Conservation (phyloP, 192 early-diverging fungal genomes). For the Chytriomyces sp. region DNA sequence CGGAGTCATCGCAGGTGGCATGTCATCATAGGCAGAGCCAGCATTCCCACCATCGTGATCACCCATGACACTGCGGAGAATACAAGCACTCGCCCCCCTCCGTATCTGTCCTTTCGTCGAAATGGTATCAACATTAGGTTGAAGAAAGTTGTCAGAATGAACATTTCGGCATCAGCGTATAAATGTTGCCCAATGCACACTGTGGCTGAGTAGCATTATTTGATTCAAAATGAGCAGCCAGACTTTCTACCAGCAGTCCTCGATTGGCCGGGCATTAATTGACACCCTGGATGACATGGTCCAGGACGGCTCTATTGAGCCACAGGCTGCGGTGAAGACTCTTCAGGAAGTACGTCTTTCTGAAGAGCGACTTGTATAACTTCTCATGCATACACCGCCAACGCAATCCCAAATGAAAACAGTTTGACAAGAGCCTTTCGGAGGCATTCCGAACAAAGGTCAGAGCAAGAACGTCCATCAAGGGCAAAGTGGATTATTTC, state of each 20-base stretch:
- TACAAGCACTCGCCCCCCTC: too few relatives aligned
- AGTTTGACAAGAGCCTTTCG: conserved; percentile 88
- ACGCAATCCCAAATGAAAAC: not conserved
- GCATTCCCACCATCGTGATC: too few relatives aligned
- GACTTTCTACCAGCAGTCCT: conserved; percentile 55
- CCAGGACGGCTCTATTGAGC: conserved; percentile 83
- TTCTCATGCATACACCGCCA: not conserved
- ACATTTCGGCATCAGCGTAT: too few relatives aligned
- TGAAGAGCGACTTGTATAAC: conserved; percentile 33
- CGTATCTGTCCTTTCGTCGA: too few relatives aligned
- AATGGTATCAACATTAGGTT: too few relatives aligned
- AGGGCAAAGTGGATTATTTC: conserved; percentile 91
- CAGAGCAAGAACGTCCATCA: conserved; percentile 79
- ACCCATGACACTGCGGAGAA: too few relatives aligned
- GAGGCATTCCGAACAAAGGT: conserved; percentile 85
- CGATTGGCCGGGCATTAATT: conserved; percentile 89
- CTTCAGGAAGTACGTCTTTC: conserved; percentile 68
- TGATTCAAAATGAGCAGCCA: not conserved
- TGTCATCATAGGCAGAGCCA: too few relatives aligned
- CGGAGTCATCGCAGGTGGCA: too few relatives aligned
- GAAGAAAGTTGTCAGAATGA: too few relatives aligned
- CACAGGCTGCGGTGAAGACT: conserved; percentile 85
- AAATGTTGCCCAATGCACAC: too few relatives aligned
- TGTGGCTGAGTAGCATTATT: too few relatives aligned
- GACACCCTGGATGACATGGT: conserved; percentile 97